Conservation (phyloP, 805 yeast species). For the Candida endomychidarum region DNA sequence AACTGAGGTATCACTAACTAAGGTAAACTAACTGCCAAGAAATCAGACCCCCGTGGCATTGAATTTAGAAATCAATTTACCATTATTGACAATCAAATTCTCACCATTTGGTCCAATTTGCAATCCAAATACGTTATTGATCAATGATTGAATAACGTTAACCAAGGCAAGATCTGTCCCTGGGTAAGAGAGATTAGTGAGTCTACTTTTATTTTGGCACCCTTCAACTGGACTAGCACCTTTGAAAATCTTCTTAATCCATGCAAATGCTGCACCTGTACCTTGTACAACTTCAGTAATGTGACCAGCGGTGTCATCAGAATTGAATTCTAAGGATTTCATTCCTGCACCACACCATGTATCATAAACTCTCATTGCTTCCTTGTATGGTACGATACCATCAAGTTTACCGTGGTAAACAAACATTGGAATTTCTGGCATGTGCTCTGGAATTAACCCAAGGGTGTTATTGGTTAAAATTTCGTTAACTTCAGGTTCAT, state of each 20-base stretch:
- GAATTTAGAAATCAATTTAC: not conserved
- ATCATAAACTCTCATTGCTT: slow-evolving; percentile 18
- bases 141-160: not conserved
- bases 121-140: slow-evolving; percentile 4
- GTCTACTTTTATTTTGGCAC: slow-evolving; percentile 49
- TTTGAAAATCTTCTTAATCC: slow-evolving; percentile 19
- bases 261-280: slow-evolving; percentile 20
- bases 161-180: slow-evolving; percentile 17
- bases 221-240: slow-evolving; percentile 18
- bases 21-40: no score
- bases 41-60: not conserved
- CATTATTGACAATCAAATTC: slow-evolving; percentile 2
- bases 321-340: slow-evolving; percentile 24
- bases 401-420: slow-evolving; percentile 22
- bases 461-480: slow-evolving; percentile 21
- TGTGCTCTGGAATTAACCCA: slow-evolving; percentile 12
- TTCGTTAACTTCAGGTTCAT: slow-evolving; percentile 12
- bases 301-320: slow-evolving; percentile 20
- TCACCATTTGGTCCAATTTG: slow-evolving; percentile 14
- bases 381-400: slow-evolving; percentile 18
- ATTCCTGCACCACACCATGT: slow-evolving; percentile 27
- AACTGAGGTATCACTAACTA: no score
- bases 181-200: slow-evolving; percentile 44
- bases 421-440: slow-evolving; percentile 23
- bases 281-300: slow-evolving; percentile 18